phyloP scores from a whole-genome alignment of 2,329 filamentous ascomycete species.

The Ceratocystis smalleyi region DNA sequence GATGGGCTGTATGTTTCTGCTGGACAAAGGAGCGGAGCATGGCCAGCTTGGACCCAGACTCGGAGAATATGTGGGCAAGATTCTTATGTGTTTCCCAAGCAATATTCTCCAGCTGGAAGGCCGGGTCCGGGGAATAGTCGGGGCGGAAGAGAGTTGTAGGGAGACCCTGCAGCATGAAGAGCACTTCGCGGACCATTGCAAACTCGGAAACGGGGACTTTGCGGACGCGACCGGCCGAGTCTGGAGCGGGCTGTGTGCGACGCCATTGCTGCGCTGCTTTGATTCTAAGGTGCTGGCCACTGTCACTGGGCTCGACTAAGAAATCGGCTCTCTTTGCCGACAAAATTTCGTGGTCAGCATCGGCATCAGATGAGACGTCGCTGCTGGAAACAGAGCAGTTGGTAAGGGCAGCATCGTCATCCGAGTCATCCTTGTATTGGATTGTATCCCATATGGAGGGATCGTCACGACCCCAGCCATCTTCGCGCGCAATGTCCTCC shows the following conservation, averaged over 20 bases:
- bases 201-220: slow-evolving; percentile 49
- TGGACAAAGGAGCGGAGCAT: slow-evolving; percentile 32
- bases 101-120: slow-evolving; percentile 34
- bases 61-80: slow-evolving; percentile 32
- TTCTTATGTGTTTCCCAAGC: slow-evolving; percentile 36
- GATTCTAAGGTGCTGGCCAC: slow-evolving; percentile 23
- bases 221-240: slow-evolving; percentile 23
- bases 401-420: slow-evolving; percentile 31
- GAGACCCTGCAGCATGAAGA: slow-evolving; percentile 75
- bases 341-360: neutral
- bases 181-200: slow-evolving; percentile 56
- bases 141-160: slow-evolving; percentile 53
- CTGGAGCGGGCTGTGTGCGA: slow-evolving; percentile 24
- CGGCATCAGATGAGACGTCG: slow-evolving; percentile 20
- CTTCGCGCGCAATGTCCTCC: slow-evolving; percentile 63
- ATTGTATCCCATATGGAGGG: slow-evolving; percentile 55
- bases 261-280: slow-evolving; percentile 26
- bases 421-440: slow-evolving; percentile 52
- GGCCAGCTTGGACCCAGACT: slow-evolving; percentile 31
- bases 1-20: slow-evolving; percentile 34
- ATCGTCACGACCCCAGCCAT: slow-evolving; percentile 49
- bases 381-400: slow-evolving; percentile 25
- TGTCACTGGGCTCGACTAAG: slow-evolving; percentile 25
- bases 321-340: slow-evolving; percentile 22
- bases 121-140: slow-evolving; percentile 26